These are phyloP conservation scores for Rosellinia necatrix DNA, from an alignment of 2,329 filamentous ascomycete genomes.

Conservation along the genomic window DNA sequence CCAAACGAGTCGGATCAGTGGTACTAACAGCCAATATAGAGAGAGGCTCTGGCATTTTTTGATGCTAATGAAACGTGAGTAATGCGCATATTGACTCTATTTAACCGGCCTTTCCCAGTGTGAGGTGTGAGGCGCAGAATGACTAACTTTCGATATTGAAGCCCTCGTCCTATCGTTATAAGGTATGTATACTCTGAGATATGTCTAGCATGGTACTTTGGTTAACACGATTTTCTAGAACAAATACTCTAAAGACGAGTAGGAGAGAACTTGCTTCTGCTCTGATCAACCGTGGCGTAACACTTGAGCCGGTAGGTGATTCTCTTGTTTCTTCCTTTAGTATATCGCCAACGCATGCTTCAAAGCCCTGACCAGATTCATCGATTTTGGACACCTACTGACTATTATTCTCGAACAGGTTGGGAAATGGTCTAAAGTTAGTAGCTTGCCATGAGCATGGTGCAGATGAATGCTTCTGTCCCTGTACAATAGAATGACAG, in stretches of 20 bases:
- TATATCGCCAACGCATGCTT: background rate
- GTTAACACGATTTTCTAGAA: constrained; percentile 51
- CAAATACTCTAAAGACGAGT: constrained; percentile 86
- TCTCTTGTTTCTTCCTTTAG: background rate
- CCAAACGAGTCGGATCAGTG: background rate
- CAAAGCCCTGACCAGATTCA: background rate
- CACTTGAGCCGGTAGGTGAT: constrained; percentile 73
- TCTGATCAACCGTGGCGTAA: constrained; percentile 66
- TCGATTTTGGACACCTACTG: background rate
- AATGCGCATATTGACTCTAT: no score
- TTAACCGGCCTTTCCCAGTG: no score
- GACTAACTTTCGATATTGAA: constrained; percentile 13
- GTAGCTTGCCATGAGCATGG: background rate
- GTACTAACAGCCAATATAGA: constrained; percentile 12
- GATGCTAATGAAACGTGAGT: constrained; percentile 87
- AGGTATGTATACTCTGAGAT: constrained; percentile 37
- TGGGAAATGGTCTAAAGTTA: constrained; percentile 93
- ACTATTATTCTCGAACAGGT: constrained; percentile 44
- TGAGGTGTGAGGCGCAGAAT: no score
- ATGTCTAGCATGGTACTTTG: background rate
- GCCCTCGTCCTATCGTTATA: constrained; percentile 86
- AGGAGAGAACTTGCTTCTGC: constrained; percentile 73
- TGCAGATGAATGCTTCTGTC: background rate
- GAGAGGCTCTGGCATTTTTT: constrained; percentile 95
- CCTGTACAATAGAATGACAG: background rate